Conservation (phyloP, 2,329 filamentous ascomycete species). For the Tolypocladium capitatum region DNA sequence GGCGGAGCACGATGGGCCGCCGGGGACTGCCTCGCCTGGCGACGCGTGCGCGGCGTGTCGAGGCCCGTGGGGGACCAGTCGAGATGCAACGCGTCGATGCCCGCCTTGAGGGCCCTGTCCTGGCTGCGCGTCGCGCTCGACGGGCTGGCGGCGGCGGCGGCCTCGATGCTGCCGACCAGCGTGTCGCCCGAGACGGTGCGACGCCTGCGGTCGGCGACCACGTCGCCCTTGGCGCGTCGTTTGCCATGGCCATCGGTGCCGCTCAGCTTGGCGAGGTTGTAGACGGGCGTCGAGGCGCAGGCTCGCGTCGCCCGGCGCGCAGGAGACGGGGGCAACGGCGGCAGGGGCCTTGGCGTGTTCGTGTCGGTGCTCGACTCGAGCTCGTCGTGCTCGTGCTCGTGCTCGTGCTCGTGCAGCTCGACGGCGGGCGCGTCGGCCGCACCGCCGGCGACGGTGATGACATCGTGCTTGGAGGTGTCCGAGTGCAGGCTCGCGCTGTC, state of each 20-base stretch:
- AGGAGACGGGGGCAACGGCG: constrained; percentile 11
- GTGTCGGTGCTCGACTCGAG: not conserved
- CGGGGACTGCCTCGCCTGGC: constrained; percentile 17
- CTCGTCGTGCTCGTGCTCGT: constrained; percentile 5
- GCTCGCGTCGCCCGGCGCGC: constrained; percentile 38
- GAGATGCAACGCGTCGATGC: constrained; percentile 33
- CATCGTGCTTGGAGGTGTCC: constrained; percentile 24
- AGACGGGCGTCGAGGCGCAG: constrained; percentile 43
- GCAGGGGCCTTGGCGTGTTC: not conserved
- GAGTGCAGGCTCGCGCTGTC: constrained; percentile 47
- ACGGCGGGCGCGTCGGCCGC: constrained; percentile 8
- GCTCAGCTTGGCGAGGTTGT: constrained; percentile 51
- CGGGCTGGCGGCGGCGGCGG: constrained; percentile 5
- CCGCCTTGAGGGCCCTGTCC: constrained; percentile 2
- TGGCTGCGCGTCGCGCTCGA: constrained; percentile 5
- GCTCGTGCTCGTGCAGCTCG: constrained; percentile 17
- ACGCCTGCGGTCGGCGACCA: constrained; percentile 29
- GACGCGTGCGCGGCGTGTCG: constrained; percentile 18
- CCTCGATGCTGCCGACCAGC: constrained; percentile 14
- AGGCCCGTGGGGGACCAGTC: constrained; percentile 28
- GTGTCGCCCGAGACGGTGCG: constrained; percentile 31
- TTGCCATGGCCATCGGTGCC: constrained; percentile 49
- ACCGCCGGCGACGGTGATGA: constrained; percentile 18
- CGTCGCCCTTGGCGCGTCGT: constrained; percentile 38
- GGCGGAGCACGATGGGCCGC: constrained; percentile 27